Evolutionary conservation across 495 filamentous ascomycete genomes (phyloP).

Genomic region (Physcia stellaris): DNA sequence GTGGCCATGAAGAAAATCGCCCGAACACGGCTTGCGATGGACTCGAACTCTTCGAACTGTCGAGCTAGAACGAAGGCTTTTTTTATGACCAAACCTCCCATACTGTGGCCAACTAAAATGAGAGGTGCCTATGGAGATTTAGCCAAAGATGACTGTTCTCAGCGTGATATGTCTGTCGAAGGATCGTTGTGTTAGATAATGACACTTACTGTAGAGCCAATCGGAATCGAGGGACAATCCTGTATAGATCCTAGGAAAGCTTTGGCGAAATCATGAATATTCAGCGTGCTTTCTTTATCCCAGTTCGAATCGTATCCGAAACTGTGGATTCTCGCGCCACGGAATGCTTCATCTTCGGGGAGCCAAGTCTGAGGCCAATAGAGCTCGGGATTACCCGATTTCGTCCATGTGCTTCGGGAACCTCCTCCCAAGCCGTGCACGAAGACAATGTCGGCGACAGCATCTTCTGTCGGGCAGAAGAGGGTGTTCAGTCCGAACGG

Average conservation of each 20-base stretch:
- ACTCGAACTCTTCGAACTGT: constrained; percentile 7
- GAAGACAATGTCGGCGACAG: constrained; percentile 21
- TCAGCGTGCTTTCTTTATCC: constrained; percentile 22
- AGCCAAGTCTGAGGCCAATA: constrained; percentile 30
- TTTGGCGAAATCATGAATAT: constrained; percentile 31
- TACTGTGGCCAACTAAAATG: constrained; percentile 36
- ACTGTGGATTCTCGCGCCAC: constrained; percentile 22
- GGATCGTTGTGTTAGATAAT: not conserved
- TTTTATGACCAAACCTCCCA: constrained; percentile 42
- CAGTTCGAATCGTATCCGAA: constrained; percentile 29
- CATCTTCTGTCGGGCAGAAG: not conserved
- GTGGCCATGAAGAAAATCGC: constrained; percentile 39
- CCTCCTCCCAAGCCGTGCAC: constrained; percentile 26
- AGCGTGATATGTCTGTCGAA: too few relatives aligned
- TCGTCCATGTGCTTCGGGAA: constrained; percentile 23
- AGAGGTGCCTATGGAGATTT: constrained; percentile 21
- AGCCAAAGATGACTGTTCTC: too few relatives aligned
- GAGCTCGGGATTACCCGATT: constrained; percentile 13
- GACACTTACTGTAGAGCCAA: constrained; percentile 2
- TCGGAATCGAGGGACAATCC: constrained; percentile 18
- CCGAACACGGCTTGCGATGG: constrained; percentile 22
- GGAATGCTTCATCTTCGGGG: constrained; percentile 18
- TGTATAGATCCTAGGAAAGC: constrained; percentile 25
- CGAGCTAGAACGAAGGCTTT: constrained; percentile 20
- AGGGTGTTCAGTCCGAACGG: not conserved